Base-by-base conservation (phyloP, 495 filamentous ascomycete species). In the Aspergillus carlsbadensis region DNA sequence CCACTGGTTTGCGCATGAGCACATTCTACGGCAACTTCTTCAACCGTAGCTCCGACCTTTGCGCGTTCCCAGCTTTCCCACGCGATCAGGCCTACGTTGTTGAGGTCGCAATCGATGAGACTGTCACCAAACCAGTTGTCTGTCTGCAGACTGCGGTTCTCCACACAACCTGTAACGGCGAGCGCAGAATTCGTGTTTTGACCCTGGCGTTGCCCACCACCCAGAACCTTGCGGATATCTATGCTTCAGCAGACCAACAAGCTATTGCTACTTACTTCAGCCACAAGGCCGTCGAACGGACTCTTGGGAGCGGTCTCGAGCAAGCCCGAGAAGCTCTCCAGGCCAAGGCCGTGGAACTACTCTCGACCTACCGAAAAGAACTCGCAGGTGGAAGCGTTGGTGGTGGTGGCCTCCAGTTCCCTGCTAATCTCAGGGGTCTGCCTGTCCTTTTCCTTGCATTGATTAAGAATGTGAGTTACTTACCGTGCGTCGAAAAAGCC, bases 21-120 rank as follows among this genome's bases (percentile, higher is more conserved):
- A 90, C 92, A 0, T 98, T 98, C 78, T 98, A 98, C 72, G 94
- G 94, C 58, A 98, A 98, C 73, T 98, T 98, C 75, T 98, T 98
- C 81, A 98, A 98, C 74, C 84, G 94, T 53, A 92, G 88, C 65
- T 96, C 91, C 15, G 95, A 98, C 74, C 86, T 98, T 45, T 97
- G 93, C 67, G 93, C 93, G 20, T 98, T 98, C 81, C 93, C 93
- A 1, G 94, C 95, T 5, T 97, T 98, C 79, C 94, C 94, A 17
- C 85, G 94, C 66, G 94, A 98, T 66, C 94, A 98, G 66, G 89
- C 88, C 43, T 98, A 98, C 67, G 94, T 98, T n/a, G 94, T 98
- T 34, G 94, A 98, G 67, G 95, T 98, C 51, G 93, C 94, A 7
- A 97, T 98, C 58, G 94, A 98, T 69, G 94, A 98, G 74, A 90